These are phyloP conservation scores for Ilex aquifolium DNA, from an alignment of 257 asterid genomes.

Conservation along the genomic window DNA sequence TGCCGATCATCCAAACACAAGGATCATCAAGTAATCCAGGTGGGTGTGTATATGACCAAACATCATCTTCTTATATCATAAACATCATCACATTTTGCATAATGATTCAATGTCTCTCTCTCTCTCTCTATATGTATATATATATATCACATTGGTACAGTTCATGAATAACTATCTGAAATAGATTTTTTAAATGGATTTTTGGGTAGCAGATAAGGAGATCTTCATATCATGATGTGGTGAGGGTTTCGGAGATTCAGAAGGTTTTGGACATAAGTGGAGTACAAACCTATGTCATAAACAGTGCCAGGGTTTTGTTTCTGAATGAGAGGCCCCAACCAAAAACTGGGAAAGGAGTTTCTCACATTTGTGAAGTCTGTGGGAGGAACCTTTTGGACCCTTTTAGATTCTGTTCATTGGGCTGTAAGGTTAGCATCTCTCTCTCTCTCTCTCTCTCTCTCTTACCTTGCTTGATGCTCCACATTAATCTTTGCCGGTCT, in stretches of 20 bases:
- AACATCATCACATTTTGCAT: too few relatives aligned
- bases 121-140: neutral
- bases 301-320: conserved; percentile 92
- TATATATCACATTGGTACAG: neutral
- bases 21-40: conserved; percentile 96
- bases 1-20: conserved; percentile 82
- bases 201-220: conserved; percentile 57
- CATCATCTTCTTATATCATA: too few relatives aligned
- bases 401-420: conserved; percentile 83
- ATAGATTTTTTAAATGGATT: neutral
- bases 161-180: neutral
- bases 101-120: neutral
- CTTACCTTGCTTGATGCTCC: neutral
- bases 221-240: conserved; percentile 97
- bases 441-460: neutral
- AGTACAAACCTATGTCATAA: conserved; percentile 90
- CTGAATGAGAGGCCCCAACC: conserved; percentile 93
- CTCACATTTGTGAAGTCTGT: conserved; percentile 82
- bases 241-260: conserved; percentile 89
- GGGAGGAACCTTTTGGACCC: conserved; percentile 86
- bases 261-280: conserved; percentile 82
- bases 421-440: conserved; percentile 65
- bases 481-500: neutral
- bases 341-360: conserved; percentile 63
- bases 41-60: conserved; percentile 4